These are phyloP conservation scores for Cadophora gregata DNA, from an alignment of 2,329 filamentous ascomycete genomes.

Conservation along the genomic window DNA sequence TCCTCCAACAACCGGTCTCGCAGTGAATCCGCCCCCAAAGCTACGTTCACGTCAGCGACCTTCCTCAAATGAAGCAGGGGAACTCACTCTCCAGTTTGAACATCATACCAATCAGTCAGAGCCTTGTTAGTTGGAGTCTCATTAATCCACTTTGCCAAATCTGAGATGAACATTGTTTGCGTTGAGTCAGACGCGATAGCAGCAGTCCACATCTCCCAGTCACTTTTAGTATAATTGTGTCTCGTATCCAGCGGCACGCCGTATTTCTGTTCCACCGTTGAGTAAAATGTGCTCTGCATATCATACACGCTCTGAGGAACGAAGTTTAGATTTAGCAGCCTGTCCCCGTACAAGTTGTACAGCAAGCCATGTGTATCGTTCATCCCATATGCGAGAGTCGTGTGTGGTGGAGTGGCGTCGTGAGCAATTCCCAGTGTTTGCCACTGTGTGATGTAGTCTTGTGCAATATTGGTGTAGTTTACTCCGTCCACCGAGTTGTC, in stretches of 20 bases:
- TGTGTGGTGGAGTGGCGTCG: slow-evolving; percentile 65
- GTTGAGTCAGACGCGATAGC: slow-evolving; percentile 70
- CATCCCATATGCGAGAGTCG: slow-evolving; percentile 81
- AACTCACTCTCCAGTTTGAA: slow-evolving; percentile 69
- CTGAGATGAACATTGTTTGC: slow-evolving; percentile 68
- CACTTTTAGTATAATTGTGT: slow-evolving; percentile 82
- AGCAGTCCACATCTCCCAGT: slow-evolving; percentile 82
- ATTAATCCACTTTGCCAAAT: slow-evolving; percentile 76
- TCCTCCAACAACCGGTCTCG: slow-evolving; percentile 79
- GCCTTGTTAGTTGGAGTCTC: slow-evolving; percentile 73
- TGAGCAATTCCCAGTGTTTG: slow-evolving; percentile 71
- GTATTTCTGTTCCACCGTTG: slow-evolving; percentile 72
- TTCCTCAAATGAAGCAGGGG: background rate
- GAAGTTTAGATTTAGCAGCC: slow-evolving; percentile 76
- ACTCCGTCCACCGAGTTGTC: slow-evolving; percentile 62
- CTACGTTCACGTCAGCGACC: slow-evolving; percentile 11
- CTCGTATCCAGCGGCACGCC: slow-evolving; percentile 84
- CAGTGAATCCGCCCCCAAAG: slow-evolving; percentile 61
- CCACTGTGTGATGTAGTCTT: slow-evolving; percentile 76
- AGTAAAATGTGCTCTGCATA: slow-evolving; percentile 80
- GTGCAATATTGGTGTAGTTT: slow-evolving; percentile 67
- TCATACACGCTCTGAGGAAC: slow-evolving; percentile 78
- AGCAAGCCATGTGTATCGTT: slow-evolving; percentile 58
- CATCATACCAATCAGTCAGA: slow-evolving; percentile 80
- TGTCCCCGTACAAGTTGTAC: slow-evolving; percentile 85